Evolutionary conservation across 257 asterid species (phyloP).

Genomic region (Jacaranda copaia): DNA sequence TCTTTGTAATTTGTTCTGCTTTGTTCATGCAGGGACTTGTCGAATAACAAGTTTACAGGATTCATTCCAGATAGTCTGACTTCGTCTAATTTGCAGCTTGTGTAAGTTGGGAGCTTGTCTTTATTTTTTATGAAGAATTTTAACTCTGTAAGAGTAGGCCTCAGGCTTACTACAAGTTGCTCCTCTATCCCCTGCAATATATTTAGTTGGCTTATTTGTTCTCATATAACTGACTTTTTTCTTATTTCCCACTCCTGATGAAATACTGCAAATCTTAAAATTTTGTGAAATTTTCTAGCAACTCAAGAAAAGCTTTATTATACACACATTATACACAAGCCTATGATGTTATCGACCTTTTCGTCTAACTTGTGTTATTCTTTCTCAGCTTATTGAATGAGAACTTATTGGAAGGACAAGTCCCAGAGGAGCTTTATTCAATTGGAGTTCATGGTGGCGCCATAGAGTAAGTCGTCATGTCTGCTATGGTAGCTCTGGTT

Average conservation of each 20-base stretch:
- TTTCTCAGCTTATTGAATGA: constrained; percentile 57
- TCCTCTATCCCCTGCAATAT: too few relatives aligned
- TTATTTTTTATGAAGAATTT: neutral
- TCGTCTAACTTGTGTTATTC: neutral
- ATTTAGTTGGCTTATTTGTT: too few relatives aligned
- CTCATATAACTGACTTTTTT: too few relatives aligned
- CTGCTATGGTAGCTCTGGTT: neutral
- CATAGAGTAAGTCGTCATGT: constrained; percentile 78
- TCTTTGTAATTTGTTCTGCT: constrained; percentile 15
- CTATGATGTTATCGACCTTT: neutral
- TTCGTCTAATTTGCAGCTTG: constrained; percentile 77
- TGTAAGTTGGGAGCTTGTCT: constrained; percentile 58
- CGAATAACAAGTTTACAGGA: constrained; percentile 79
- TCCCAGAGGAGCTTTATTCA: constrained; percentile 84
- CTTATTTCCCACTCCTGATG: too few relatives aligned
- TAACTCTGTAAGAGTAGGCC: too few relatives aligned
- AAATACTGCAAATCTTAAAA: too few relatives aligned
- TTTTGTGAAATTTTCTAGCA: too few relatives aligned
- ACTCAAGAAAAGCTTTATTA: too few relatives aligned
- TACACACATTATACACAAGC: neutral
- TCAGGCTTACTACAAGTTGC: too few relatives aligned
- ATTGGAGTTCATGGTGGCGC: constrained; percentile 96
- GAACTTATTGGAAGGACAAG: constrained; percentile 82
- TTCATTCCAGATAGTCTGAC: constrained; percentile 80
- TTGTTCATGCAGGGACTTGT: constrained; percentile 78